These are phyloP conservation scores for Moelleriella libera DNA, from an alignment of 2,329 filamentous ascomycete species.

Conservation along the genomic window DNA sequence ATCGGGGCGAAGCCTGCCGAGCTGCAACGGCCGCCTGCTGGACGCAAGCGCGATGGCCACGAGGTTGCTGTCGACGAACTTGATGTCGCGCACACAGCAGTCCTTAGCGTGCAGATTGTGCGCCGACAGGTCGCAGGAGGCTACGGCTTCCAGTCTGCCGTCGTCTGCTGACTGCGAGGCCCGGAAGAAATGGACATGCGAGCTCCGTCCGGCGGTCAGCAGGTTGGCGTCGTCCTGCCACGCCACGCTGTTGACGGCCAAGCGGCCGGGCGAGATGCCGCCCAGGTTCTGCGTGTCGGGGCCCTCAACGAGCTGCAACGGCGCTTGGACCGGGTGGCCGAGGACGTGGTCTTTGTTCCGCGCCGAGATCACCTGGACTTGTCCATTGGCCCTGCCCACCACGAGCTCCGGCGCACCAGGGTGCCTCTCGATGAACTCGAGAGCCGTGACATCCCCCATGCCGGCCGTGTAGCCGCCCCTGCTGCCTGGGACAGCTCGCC, in stretches of 20 bases:
- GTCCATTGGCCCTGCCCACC: slow-evolving; percentile 34
- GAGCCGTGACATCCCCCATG: slow-evolving; percentile 32
- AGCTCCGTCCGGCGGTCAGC: slow-evolving; percentile 16
- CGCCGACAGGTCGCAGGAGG: slow-evolving; percentile 13
- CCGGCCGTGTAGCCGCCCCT: slow-evolving; percentile 25
- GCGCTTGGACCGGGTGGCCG: slow-evolving; percentile 10
- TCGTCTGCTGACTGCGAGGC: slow-evolving; percentile 5
- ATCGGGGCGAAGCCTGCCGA: slow-evolving; percentile 29
- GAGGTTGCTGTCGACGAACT: slow-evolving; percentile 29
- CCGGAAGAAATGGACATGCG: slow-evolving; percentile 15
- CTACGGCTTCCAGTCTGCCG: slow-evolving; percentile 7
- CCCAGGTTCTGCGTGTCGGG: neutral
- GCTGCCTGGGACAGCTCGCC: slow-evolving; percentile 24
- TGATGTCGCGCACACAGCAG: slow-evolving; percentile 18
- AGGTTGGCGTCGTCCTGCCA: slow-evolving; percentile 16
- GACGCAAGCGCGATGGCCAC: slow-evolving; percentile 31
- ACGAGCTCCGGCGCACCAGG: slow-evolving; percentile 19
- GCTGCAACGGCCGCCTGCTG: slow-evolving; percentile 26
- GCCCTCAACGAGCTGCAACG: slow-evolving; percentile 3
- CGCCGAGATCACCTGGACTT: slow-evolving; percentile 28
- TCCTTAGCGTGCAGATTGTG: slow-evolving; percentile 7
- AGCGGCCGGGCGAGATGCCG: slow-evolving; percentile 7
- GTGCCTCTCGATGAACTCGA: slow-evolving; percentile 26
- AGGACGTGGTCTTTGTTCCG: neutral
- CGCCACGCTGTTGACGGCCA: slow-evolving; percentile 18